Evolutionary conservation across 345 rosid species (phyloP).

Genomic region (Rhodomyrtus tomentosa): DNA sequence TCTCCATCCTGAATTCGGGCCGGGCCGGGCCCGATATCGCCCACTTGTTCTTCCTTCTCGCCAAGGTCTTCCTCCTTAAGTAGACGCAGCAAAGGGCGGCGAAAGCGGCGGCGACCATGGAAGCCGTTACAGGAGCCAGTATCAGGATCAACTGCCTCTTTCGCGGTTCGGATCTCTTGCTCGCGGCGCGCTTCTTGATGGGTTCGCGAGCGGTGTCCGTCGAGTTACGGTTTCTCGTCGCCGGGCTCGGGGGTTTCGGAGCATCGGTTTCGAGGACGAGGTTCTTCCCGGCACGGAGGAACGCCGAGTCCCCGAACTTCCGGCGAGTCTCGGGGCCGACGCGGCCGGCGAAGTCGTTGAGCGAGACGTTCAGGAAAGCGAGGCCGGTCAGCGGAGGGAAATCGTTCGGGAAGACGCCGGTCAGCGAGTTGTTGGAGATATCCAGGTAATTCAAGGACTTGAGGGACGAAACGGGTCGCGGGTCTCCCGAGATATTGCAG

Average conservation of each 20-base stretch:
- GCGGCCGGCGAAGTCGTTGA: constrained; percentile 54
- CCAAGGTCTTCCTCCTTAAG: constrained; percentile 9
- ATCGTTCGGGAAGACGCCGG: constrained; percentile 70
- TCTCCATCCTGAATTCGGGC: constrained; percentile 54
- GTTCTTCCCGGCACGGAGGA: constrained; percentile 39
- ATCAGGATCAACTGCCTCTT: constrained; percentile 23
- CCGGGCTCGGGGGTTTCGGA: constrained; percentile 9
- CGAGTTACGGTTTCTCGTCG: not conserved
- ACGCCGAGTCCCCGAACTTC: constrained; percentile 66
- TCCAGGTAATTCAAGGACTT: constrained; percentile 45
- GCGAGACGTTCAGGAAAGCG: constrained; percentile 51
- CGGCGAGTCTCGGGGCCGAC: constrained; percentile 19
- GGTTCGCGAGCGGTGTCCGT: not conserved
- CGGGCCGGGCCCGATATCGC: constrained; percentile 75
- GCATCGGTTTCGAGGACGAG: constrained; percentile 25
- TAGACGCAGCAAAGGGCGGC: constrained; percentile 9
- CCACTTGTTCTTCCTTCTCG: constrained; percentile 51
- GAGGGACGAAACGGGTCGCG: constrained; percentile 43
- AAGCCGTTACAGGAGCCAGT: constrained; percentile 24
- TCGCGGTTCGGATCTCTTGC: not conserved
- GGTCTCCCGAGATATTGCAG: constrained; percentile 46
- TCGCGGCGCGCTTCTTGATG: not conserved
- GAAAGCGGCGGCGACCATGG: constrained; percentile 19
- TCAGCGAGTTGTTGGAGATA: constrained; percentile 53
- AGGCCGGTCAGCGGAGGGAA: constrained; percentile 50